phyloP scores from a whole-genome alignment of 441 rosid species.

The Arabidopsis hybrid region DNA sequence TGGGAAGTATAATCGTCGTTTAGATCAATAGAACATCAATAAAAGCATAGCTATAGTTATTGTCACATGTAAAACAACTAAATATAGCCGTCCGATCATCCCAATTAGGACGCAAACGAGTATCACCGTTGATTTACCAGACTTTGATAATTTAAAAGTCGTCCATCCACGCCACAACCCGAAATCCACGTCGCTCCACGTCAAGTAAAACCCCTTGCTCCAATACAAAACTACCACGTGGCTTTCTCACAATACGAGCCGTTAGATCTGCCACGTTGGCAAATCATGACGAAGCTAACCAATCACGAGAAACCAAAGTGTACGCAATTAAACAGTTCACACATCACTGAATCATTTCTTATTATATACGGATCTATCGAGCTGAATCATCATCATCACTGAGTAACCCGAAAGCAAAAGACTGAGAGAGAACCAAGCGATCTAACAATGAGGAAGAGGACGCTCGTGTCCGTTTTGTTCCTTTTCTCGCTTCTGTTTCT shows the following conservation, averaged over 20 bases:
- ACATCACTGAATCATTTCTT: conserved; percentile 19
- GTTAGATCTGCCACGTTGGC: conserved; percentile 41
- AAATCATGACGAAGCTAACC: conserved; percentile 16
- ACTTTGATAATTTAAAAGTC: conserved; percentile 13
- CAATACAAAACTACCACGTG: conserved; percentile 38
- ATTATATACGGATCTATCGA: conserved; percentile 39
- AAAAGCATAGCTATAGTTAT: too few relatives aligned
- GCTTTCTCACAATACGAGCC: not conserved
- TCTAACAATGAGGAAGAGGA: conserved; percentile 85
- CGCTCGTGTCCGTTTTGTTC: conserved; percentile 79
- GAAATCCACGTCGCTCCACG: conserved; percentile 44
- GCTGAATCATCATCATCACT: conserved; percentile 17
- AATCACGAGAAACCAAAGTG: conserved; percentile 30
- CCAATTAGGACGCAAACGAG: too few relatives aligned
- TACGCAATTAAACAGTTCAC: conserved; percentile 31
- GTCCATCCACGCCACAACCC: conserved; percentile 18
- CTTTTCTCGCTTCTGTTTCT: conserved; percentile 69
- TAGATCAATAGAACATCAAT: too few relatives aligned
- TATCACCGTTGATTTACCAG: too few relatives aligned
- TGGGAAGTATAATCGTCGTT: too few relatives aligned
- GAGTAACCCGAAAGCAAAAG: conserved; percentile 22
- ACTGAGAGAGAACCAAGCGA: conserved; percentile 22
- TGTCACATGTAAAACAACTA: too few relatives aligned
- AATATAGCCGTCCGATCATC: too few relatives aligned
- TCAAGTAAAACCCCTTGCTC: conserved; percentile 32